These are phyloP conservation scores for Macrolepiota albuminosa DNA, from an alignment of 768 basidiomycete genomes.

Conservation along the genomic window DNA sequence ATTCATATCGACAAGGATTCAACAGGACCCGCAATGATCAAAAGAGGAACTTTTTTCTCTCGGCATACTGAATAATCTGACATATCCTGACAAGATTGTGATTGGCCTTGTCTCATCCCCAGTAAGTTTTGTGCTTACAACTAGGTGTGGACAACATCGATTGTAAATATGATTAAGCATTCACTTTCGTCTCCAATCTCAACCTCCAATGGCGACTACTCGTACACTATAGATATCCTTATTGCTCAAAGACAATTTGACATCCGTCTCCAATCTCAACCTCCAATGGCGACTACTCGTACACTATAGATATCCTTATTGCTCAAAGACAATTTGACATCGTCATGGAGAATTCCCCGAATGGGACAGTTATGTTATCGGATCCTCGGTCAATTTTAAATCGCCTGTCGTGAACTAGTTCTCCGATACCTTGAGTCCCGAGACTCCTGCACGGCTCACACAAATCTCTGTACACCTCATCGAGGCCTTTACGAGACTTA, in stretches of 20 bases:
- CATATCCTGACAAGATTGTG: background rate
- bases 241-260: no score
- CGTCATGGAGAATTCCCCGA: background rate
- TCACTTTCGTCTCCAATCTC: background rate
- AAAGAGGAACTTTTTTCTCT: background rate
- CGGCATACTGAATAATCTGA: background rate
- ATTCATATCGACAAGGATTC: background rate
- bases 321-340: no score
- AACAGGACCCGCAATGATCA: background rate
- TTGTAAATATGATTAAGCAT: background rate
- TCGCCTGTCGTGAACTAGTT: background rate
- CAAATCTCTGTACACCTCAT: conserved; percentile 10
- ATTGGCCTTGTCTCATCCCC: background rate
- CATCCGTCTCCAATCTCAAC: background rate
- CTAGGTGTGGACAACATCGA: background rate
- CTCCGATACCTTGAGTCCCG: background rate
- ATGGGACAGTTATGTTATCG: background rate
- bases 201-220: background rate
- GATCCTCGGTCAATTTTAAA: background rate
- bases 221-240: no score
- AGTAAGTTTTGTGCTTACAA: background rate
- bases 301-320: no score
- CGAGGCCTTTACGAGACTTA: conserved; percentile 13
- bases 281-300: background rate
- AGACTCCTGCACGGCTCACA: conserved; percentile 1